Conservation (phyloP, 257 asterid species). For the Solanum ossicruentum region DNA sequence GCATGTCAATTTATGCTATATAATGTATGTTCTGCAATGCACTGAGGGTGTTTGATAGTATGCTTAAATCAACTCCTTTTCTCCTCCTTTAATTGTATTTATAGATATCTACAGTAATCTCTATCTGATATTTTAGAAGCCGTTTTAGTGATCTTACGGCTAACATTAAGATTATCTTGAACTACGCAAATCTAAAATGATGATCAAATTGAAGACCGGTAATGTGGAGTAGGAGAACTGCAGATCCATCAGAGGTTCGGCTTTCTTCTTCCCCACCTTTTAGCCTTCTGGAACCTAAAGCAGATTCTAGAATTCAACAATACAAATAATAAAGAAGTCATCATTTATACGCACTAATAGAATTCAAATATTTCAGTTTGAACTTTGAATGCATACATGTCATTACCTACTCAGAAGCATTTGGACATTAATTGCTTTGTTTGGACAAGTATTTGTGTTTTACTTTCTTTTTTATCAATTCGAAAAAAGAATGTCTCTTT, state of each 20-base stretch:
- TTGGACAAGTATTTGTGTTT: background rate
- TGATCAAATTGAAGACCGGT: background rate
- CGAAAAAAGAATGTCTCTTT: too few relatives aligned
- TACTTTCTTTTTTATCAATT: background rate
- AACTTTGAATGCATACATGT: too few relatives aligned
- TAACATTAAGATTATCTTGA: too few relatives aligned
- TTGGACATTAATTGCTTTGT: background rate
- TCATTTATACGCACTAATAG: background rate
- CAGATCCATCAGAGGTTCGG: too few relatives aligned
- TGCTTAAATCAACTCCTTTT: background rate
- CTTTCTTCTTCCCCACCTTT: too few relatives aligned
- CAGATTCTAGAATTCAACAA: background rate
- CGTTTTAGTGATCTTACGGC: background rate
- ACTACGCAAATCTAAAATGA: background rate
- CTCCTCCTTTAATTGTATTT: background rate
- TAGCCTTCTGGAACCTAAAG: background rate
- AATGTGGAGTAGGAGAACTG: background rate
- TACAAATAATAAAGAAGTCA: too few relatives aligned
- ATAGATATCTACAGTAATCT: background rate
- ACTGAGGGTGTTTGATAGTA: background rate
- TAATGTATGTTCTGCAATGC: background rate
- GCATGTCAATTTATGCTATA: background rate
- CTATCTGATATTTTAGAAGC: background rate
- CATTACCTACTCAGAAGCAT: background rate
- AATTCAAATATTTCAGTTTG: too few relatives aligned